phyloP scores from a whole-genome alignment of 805 yeast species.

The Candida nonsorbophila region DNA sequence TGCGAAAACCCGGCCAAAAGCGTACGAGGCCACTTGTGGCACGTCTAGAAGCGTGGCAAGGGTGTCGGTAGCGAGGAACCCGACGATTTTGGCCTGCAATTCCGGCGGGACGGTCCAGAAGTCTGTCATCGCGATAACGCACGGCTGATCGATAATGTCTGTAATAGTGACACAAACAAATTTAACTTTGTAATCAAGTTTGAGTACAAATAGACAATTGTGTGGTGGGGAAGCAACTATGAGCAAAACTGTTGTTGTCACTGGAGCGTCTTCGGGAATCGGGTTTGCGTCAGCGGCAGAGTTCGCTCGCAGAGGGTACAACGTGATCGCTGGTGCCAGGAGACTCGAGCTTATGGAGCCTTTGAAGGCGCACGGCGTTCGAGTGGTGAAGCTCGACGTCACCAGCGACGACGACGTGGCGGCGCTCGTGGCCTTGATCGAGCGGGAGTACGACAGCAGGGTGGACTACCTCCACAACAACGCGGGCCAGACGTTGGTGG shows the following conservation, averaged over 20 bases:
- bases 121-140: too few species aligned
- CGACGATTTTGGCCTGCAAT: too few species aligned
- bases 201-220: too few species aligned
- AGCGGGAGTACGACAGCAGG: constrained; percentile 19
- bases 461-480: constrained; percentile 33
- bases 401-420: constrained; percentile 20
- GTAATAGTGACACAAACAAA: too few species aligned
- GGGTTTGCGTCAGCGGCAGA: constrained; percentile 39
- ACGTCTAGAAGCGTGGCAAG: too few species aligned
- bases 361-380: constrained; percentile 17
- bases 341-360: constrained; percentile 19
- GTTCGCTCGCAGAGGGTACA: constrained; percentile 36
- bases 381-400: constrained; percentile 27
- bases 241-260: constrained; percentile 40
- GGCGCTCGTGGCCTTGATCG: constrained; percentile 14
- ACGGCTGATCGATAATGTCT: too few species aligned
- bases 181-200: too few species aligned
- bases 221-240: too few species aligned
- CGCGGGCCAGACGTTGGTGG: constrained; percentile 24
- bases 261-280: constrained; percentile 47
- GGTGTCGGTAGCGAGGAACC: too few species aligned
- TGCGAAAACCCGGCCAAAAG: too few species aligned
- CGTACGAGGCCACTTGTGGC: too few species aligned
- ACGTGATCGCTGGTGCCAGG: constrained; percentile 28
- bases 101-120: too few species aligned